phyloP scores from a whole-genome alignment of 805 yeast genomes.

The Candida pseudofarinosa region DNA sequence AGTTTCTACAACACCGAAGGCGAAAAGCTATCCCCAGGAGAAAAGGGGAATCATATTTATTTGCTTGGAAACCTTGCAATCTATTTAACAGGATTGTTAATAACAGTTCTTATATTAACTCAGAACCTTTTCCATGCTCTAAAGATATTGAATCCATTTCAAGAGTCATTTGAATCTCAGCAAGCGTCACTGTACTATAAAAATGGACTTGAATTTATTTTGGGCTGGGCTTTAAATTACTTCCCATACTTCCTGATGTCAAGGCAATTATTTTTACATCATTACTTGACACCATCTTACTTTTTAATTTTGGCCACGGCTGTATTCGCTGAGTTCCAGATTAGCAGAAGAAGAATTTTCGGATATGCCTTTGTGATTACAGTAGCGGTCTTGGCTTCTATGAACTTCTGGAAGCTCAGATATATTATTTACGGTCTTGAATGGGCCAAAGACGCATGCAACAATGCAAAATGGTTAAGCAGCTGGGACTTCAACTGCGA shows the following conservation, averaged over 20 bases:
- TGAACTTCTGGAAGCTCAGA: slow-evolving; percentile 22
- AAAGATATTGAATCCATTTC: slow-evolving; percentile 29
- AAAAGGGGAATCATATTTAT: slow-evolving; percentile 42
- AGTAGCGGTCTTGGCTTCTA: slow-evolving; percentile 14
- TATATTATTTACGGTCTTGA: slow-evolving; percentile 46
- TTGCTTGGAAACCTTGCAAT: slow-evolving; percentile 61
- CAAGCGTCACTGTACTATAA: slow-evolving; percentile 14
- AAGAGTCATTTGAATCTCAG: slow-evolving; percentile 10
- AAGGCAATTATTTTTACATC: slow-evolving; percentile 39
- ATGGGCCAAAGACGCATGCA: slow-evolving; percentile 45
- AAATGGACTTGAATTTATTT: slow-evolving; percentile 31
- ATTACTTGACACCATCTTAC: slow-evolving; percentile 49
- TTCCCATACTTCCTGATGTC: slow-evolving; percentile 49
- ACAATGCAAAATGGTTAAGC: slow-evolving; percentile 26
- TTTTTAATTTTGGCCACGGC: slow-evolving; percentile 44
- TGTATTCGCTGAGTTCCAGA: slow-evolving; percentile 42
- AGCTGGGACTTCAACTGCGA: slow-evolving; percentile 45
- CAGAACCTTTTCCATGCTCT: slow-evolving; percentile 18
- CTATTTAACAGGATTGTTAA: slow-evolving; percentile 44
- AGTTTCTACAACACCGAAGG: slow-evolving; percentile 43
- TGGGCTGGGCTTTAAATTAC: slow-evolving; percentile 59
- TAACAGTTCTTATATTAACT: slow-evolving; percentile 23
- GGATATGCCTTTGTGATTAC: slow-evolving; percentile 22
- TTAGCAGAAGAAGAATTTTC: slow-evolving; percentile 19
- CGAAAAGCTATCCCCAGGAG: slow-evolving; percentile 9